phyloP scores from a whole-genome alignment of 176 grass and related monocot species.

The Paspalum vaginatum region DNA sequence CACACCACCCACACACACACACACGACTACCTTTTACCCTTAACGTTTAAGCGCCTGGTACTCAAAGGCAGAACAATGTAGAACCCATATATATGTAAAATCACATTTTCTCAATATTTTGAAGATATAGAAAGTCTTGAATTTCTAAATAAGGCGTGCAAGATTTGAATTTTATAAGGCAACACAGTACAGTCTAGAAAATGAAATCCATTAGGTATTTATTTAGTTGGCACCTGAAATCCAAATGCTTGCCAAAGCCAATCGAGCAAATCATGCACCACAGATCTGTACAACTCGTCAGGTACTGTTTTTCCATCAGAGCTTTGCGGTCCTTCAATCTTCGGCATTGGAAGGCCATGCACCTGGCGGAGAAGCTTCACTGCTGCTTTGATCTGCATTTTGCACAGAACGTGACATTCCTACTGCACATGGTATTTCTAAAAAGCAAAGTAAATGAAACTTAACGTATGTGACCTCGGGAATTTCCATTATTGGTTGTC shows the following conservation, averaged over 20 bases:
- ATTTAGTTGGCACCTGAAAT: constrained; percentile 76
- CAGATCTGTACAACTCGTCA: constrained; percentile 18
- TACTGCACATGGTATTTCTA: background rate
- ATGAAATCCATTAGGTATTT: constrained; percentile 7
- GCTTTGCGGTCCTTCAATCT: constrained; percentile 19
- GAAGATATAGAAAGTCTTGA: background rate
- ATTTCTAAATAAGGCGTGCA: background rate
- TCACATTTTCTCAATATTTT: background rate
- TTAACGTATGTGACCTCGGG: constrained; percentile 61
- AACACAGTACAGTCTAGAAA: background rate
- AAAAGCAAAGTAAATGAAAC: constrained; percentile 26
- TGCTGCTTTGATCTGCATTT: constrained; percentile 83
- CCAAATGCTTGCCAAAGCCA: constrained; percentile 88
- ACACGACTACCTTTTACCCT: too few species aligned
- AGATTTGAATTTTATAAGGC: constrained; percentile 14
- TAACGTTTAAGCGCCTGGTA: background rate
- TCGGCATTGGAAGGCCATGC: constrained; percentile 51
- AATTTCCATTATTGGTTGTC: constrained; percentile 83
- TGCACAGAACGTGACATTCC: constrained; percentile 11
- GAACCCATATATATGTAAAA: background rate
- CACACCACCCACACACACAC: too few species aligned
- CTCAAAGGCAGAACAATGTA: background rate
- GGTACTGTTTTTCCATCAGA: constrained; percentile 13
- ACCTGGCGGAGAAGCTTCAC: constrained; percentile 49
- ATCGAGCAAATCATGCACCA: constrained; percentile 73